Conservation (phyloP, 1,139 yeast species). For the Taphrina flavorubra region DNA sequence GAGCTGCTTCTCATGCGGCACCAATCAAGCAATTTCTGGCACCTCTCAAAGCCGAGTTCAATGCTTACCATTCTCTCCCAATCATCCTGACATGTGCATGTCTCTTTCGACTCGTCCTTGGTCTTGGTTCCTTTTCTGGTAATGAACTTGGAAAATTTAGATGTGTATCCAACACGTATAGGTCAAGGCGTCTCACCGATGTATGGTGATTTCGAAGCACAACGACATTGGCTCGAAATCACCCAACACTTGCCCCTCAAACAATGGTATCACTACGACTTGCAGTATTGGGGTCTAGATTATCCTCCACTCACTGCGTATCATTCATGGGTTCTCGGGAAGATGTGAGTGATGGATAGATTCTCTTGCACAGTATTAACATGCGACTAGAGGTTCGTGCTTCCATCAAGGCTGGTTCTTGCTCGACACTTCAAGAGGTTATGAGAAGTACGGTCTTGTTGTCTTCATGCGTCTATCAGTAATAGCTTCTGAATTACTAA, state of each 20-base stretch:
- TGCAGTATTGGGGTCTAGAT: conserved; percentile 94
- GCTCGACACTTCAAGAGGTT: conserved; percentile 72
- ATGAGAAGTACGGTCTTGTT: conserved; percentile 69
- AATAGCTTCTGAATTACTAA: conserved; percentile 70
- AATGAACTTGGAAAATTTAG: conserved; percentile 44
- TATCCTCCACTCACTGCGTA: conserved; percentile 97
- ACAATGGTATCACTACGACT: conserved; percentile 87
- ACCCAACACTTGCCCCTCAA: conserved; percentile 74
- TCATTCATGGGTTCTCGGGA: conserved; percentile 83
- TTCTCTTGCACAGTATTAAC: background rate
- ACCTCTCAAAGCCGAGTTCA: conserved; percentile 24
- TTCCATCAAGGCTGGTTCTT: conserved; percentile 78
- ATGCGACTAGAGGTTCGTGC: conserved; percentile 50
- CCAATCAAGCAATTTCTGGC: conserved; percentile 32
- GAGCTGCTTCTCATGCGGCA: background rate
- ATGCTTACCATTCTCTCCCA: conserved; percentile 42
- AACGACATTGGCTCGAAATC: conserved; percentile 96
- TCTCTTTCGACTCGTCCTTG: conserved; percentile 80
- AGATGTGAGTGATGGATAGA: conserved; percentile 51
- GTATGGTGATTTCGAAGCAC: conserved; percentile 97
- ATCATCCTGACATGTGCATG: conserved; percentile 75
- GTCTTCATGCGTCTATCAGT: conserved; percentile 85
- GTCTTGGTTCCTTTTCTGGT: conserved; percentile 88
- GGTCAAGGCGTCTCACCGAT: conserved; percentile 64
- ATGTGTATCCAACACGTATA: conserved; percentile 6